Evolutionary conservation across 306 rosid species (phyloP).

Genomic region (Castanea mollissima): DNA sequence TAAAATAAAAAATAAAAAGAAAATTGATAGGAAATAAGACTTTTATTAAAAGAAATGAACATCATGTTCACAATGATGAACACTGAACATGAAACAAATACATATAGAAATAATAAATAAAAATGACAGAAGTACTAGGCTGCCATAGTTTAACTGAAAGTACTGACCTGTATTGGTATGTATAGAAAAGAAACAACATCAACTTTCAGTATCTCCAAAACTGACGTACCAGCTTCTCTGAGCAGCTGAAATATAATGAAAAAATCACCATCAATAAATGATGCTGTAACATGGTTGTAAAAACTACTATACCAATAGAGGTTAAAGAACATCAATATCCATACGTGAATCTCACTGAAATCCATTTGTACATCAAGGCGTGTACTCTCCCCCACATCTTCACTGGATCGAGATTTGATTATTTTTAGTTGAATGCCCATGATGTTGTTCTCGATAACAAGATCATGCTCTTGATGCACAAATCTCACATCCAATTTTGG

Average conservation of each 20-base stretch:
- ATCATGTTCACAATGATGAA: too few relatives aligned
- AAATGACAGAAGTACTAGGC: conserved; percentile 8
- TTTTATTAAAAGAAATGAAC: too few relatives aligned
- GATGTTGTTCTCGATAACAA: conserved; percentile 78
- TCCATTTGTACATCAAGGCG: conserved; percentile 92
- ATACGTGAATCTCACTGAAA: conserved; percentile 95
- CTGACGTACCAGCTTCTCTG: conserved; percentile 75
- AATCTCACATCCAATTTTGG: conserved; percentile 85
- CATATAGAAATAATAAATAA: too few relatives aligned
- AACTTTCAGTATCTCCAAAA: conserved; percentile 90
- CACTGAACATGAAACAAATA: too few relatives aligned
- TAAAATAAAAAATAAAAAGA: too few relatives aligned
- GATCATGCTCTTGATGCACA: conserved; percentile 65
- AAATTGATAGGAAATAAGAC: too few relatives aligned
- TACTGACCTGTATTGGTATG: conserved; percentile 74
- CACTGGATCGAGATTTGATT: conserved; percentile 66
- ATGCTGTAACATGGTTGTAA: conserved; percentile 21
- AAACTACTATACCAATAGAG: conserved; percentile 19
- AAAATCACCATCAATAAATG: conserved; percentile 36
- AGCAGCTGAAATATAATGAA: conserved; percentile 61
- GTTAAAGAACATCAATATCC: conserved; percentile 34
- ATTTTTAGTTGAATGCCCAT: conserved; percentile 84
- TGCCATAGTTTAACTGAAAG: conserved; percentile 22
- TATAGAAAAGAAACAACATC: conserved; percentile 71
- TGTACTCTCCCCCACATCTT: conserved; percentile 85